phyloP scores from a whole-genome alignment of 2,329 filamentous ascomycete genomes.

The Aspergillus sojae region DNA sequence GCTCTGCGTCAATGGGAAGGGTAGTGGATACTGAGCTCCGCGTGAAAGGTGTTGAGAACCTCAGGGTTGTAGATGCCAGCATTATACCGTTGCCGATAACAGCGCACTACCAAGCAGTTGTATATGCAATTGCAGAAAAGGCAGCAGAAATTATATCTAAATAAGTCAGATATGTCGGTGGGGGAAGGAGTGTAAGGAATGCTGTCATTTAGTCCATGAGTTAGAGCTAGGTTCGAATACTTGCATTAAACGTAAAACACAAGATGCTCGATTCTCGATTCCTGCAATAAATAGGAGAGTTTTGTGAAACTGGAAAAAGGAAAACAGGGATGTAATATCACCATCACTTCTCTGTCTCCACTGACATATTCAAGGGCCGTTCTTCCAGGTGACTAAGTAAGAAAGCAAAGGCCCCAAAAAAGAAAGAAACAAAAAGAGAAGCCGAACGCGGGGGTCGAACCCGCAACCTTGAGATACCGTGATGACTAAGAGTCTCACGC shows the following conservation, averaged over 20 bases:
- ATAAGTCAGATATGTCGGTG: background rate
- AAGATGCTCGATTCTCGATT: too few species aligned
- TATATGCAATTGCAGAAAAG: slow-evolving; percentile 25
- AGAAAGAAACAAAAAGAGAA: slow-evolving; percentile 11
- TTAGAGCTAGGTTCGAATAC: too few species aligned
- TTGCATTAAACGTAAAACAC: too few species aligned
- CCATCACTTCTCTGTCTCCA: too few species aligned
- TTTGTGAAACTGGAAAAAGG: too few species aligned
- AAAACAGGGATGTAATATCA: too few species aligned
- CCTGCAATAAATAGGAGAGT: too few species aligned
- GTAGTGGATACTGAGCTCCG: slow-evolving; percentile 14
- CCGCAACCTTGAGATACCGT: slow-evolving; percentile 40
- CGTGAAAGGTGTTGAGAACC: slow-evolving; percentile 16
- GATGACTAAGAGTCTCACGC: slow-evolving; percentile 49
- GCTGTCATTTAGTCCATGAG: too few species aligned
- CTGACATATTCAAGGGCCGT: too few species aligned
- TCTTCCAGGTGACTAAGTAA: too few species aligned
- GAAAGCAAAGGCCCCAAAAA: too few species aligned
- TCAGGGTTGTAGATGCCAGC: slow-evolving; percentile 31
- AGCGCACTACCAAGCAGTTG: slow-evolving; percentile 22
- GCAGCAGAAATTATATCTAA: slow-evolving; percentile 5
- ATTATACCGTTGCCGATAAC: slow-evolving; percentile 24
- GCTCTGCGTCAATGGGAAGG: slow-evolving; percentile 14
- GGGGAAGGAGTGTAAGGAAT: too few species aligned
- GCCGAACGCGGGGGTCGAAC: slow-evolving; percentile 49